A percentile compares a stretch with the other conserved stretches of the same genome.
These are phyloP conservation scores for Gastrolobium villosum DNA, from an alignment of 306 rosid genomes.

Conservation along the genomic window DNA sequence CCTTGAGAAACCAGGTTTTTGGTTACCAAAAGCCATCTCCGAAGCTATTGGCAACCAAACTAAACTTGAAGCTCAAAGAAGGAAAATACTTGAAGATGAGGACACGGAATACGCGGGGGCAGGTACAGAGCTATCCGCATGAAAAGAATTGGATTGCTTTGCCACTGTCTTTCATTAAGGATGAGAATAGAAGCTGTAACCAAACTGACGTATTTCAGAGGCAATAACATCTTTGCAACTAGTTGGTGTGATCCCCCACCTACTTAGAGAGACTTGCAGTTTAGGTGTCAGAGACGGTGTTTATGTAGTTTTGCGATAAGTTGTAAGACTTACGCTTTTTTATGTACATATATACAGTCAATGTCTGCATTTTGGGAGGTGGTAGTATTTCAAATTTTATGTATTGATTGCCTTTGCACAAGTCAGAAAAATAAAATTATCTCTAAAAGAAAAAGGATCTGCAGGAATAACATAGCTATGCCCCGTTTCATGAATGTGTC, in stretches of 20 bases:
- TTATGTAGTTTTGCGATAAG: slow-evolving; percentile 27
- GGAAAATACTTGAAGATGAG: slow-evolving; percentile 60
- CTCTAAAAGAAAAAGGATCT: neutral
- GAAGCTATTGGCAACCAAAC: slow-evolving; percentile 73
- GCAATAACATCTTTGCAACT: slow-evolving; percentile 33
- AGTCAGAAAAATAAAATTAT: neutral
- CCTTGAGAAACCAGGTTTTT: slow-evolving; percentile 87
- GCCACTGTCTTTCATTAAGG: slow-evolving; percentile 36
- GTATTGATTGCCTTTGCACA: neutral
- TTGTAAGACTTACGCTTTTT: slow-evolving; percentile 1
- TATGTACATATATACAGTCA: slow-evolving; percentile 5
- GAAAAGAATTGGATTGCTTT: slow-evolving; percentile 47
- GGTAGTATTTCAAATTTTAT: slow-evolving; percentile 15
- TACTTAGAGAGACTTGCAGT: slow-evolving; percentile 23
- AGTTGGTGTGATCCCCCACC: slow-evolving; percentile 30
- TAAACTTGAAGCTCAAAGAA: slow-evolving; percentile 71
- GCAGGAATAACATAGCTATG: neutral
- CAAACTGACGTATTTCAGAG: slow-evolving; percentile 42
- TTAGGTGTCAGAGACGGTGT: slow-evolving; percentile 23
- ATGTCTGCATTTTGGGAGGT: neutral
- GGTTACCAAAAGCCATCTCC: slow-evolving; percentile 86
- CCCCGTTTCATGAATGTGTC: neutral
- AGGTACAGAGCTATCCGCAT: slow-evolving; percentile 53
- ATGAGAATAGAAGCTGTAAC: slow-evolving; percentile 30
- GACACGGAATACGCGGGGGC: slow-evolving; percentile 51